A percentile compares a stretch with the other conserved stretches of the same genome.
Conservation (phyloP, 768 basidiomycete species). For the Sarcodon sp. region DNA sequence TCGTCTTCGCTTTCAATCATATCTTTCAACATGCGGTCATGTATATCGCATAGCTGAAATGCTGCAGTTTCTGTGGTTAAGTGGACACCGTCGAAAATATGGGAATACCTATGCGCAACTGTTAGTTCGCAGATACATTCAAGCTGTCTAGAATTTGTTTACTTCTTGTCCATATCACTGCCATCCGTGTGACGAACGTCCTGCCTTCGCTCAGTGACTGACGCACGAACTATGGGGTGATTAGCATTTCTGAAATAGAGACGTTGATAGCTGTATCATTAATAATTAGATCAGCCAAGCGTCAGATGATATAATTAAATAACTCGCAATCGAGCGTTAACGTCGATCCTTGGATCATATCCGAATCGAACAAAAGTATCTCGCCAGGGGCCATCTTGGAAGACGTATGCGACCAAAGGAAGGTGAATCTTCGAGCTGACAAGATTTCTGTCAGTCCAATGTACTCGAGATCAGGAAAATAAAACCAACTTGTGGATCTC, state of each 20-base stretch:
- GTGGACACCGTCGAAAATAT: slow-evolving; percentile 81
- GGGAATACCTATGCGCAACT: slow-evolving; percentile 26
- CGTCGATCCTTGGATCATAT: slow-evolving; percentile 79
- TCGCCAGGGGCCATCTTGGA: slow-evolving; percentile 90
- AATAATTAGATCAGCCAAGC: not conserved
- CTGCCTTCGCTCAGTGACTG: slow-evolving; percentile 58
- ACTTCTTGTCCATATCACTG: slow-evolving; percentile 7
- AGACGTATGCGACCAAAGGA: slow-evolving; percentile 75
- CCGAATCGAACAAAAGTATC: slow-evolving; percentile 79
- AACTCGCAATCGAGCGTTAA: slow-evolving; percentile 63
- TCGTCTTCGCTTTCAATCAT: slow-evolving; percentile 62
- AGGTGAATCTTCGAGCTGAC: slow-evolving; percentile 70
- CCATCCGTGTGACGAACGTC: slow-evolving; percentile 28
- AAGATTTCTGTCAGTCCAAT: not conserved
- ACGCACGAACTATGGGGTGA: slow-evolving; percentile 66
- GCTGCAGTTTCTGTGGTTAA: slow-evolving; percentile 80
- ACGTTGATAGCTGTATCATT: slow-evolving; percentile 63
- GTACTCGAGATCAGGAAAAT: not conserved
- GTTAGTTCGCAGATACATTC: not conserved
- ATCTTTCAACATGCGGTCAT: slow-evolving; percentile 68
- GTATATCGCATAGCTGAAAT: slow-evolving; percentile 90
- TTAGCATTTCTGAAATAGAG: slow-evolving; percentile 84
- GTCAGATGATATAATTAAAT: not conserved
- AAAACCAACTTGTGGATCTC: slow-evolving; percentile 60
- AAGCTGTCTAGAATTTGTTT: not conserved